These are phyloP conservation scores for Starmerella lactis-condensi DNA, from an alignment of 805 yeast genomes.

Conservation along the genomic window DNA sequence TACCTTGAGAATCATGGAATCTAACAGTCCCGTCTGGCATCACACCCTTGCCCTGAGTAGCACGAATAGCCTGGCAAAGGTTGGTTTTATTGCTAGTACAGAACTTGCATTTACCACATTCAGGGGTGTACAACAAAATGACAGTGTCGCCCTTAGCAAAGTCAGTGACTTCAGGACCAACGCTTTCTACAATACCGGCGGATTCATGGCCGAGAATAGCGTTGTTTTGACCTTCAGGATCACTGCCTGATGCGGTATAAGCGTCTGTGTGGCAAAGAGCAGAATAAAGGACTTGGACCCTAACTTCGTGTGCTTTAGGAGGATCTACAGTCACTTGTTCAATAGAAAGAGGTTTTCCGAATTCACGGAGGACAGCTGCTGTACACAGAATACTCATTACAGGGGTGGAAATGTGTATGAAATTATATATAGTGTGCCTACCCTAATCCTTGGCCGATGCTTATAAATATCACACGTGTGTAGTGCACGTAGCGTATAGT, in stretches of 20 bases:
- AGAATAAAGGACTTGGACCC: conserved; percentile 69
- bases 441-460: no score
- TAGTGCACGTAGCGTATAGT: not conserved
- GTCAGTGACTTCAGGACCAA: conserved; percentile 82
- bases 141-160: conserved; percentile 91
- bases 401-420: conserved; percentile 2
- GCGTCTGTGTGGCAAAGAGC: conserved; percentile 99
- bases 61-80: conserved; percentile 86
- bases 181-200: conserved; percentile 87
- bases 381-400: conserved; percentile 46
- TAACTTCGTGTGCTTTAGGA: conserved; percentile 93
- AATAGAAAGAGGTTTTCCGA: conserved; percentile 51
- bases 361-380: conserved; percentile 98
- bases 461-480: not conserved
- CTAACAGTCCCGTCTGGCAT: conserved; percentile 97
- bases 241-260: conserved; percentile 81
- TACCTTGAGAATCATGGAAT: conserved; percentile 51
- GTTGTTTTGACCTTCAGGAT: conserved; percentile 94
- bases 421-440: not conserved
- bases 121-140: conserved; percentile 88
- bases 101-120: conserved; percentile 86
- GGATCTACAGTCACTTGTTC: conserved; percentile 84
- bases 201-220: conserved; percentile 93
- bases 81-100: conserved; percentile 92
- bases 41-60: conserved; percentile 94